Base-by-base conservation (phyloP, 192 early-diverging fungal genomes). In the Dissophora globulifera region DNA sequence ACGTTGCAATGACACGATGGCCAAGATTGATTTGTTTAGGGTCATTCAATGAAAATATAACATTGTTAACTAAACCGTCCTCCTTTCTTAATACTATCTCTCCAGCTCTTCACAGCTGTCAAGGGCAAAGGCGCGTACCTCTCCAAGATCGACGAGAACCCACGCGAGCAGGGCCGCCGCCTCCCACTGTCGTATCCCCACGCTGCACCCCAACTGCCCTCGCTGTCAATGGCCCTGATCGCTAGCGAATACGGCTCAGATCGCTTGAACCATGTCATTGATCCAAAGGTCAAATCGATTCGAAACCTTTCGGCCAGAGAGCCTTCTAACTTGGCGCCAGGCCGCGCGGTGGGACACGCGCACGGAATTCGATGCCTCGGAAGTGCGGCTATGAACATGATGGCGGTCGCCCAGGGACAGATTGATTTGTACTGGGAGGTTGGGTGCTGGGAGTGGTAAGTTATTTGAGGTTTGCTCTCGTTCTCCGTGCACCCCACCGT, bases 351-450 rank as follows among this genome's bases (percentile, higher is more conserved):
- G 9, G 82, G 78, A 15, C 78, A 82, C 19, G 82, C 87, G 4
- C 91, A 92, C 42, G 93, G 94, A 31, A 81, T 96, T 22, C 87
- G 97, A 7, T 78, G 88, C 27, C 67, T 89, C 0, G 97, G 96
- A 1, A 88, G 90, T 25, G 95, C 92, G 3, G 90, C 93, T 0
- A 67, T 94, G 23, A 90, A 91, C 50, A 82, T 96, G 81, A 89
- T 91, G 52, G 80, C 86, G 31, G 88, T 95, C 29, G 94, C 95
- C 11, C 87, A 92, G 43, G 96, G 95, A 23, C 82, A 87, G 15
- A 79, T 90, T 8, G 96, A 99, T 66, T 69, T 92, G 8, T 98
- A 95, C 78, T 99, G 94, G 93, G 97, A 99, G 75, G 84, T 90
- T 42, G 97, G 96, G 7, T 84, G 79, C 58, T 87, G 86, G 86